phyloP scores from a whole-genome alignment of 2,329 filamentous ascomycete species.

The Mariannaea sp. region DNA sequence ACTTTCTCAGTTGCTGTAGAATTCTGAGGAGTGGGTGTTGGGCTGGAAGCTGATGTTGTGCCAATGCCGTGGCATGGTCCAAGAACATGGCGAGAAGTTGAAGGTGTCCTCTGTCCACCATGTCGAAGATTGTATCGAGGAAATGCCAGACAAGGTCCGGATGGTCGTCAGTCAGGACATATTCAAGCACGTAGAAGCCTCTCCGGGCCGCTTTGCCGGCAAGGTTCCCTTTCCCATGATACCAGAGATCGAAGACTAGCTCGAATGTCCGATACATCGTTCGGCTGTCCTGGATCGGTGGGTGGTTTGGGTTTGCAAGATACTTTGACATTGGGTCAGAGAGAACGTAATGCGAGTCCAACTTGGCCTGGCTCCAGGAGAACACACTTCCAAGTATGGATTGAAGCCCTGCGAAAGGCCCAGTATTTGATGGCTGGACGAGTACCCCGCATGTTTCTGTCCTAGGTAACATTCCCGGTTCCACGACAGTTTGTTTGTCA shows the following conservation, averaged over 20 bases:
- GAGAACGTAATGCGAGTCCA: constrained; percentile 36
- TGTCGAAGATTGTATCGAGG: constrained; percentile 46
- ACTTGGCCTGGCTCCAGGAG: constrained; percentile 43
- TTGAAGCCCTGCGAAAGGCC: constrained; percentile 40
- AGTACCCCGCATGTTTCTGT: constrained; percentile 28
- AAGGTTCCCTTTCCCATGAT: constrained; percentile 42
- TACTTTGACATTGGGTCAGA: constrained; percentile 46
- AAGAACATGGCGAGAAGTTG: constrained; percentile 43
- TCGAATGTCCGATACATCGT: constrained; percentile 49
- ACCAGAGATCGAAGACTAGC: constrained; percentile 46
- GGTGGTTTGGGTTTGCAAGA: constrained; percentile 42
- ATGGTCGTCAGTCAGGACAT: constrained; percentile 44
- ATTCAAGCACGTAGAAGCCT: constrained; percentile 45
- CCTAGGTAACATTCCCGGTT: constrained; percentile 20
- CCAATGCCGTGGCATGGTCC: constrained; percentile 40
- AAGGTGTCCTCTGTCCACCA: constrained; percentile 44
- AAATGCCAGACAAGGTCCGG: constrained; percentile 47
- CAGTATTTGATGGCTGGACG: constrained; percentile 30
- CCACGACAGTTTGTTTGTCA: constrained; percentile 21
- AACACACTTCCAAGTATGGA: constrained; percentile 42
- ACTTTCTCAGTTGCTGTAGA: constrained; percentile 39
- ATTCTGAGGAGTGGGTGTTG: constrained; percentile 44
- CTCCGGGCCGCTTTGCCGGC: constrained; percentile 45
- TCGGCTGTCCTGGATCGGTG: constrained; percentile 46
- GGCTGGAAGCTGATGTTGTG: constrained; percentile 36